These are phyloP conservation scores for Alternaria brassicae DNA, from an alignment of 2,329 filamentous ascomycete species.

Conservation along the genomic window DNA sequence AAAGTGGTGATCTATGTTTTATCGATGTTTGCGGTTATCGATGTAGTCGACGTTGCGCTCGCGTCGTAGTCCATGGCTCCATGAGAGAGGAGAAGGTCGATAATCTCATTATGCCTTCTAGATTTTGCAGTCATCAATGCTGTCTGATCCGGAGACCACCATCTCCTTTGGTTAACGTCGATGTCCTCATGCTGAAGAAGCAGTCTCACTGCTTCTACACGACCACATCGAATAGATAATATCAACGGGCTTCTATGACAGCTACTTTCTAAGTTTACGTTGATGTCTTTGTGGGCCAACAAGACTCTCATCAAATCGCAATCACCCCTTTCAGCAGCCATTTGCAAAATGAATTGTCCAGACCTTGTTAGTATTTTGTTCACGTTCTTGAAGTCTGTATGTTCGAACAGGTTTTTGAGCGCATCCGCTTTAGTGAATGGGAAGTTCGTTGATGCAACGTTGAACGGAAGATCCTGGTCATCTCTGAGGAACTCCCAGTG, in stretches of 20 bases:
- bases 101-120: no score
- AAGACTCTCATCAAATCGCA: not conserved
- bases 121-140: not conserved
- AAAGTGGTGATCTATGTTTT: no score
- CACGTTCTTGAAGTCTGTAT: not conserved
- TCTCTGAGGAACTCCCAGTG: not conserved
- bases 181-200: slow-evolving; percentile 4
- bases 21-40: no score
- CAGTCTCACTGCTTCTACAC: not conserved
- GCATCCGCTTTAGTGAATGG: not conserved
- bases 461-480: rapidly evolving
- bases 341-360: no score
- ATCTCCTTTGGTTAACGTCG: not conserved
- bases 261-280: slow-evolving; percentile 1
- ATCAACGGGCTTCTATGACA: no score
- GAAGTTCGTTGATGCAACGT: not conserved
- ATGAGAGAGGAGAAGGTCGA: no score
- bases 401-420: not conserved
- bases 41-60: no score
- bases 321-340: not conserved
- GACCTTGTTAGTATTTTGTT: no score
- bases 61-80: no score
- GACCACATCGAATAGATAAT: no score
- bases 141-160: not conserved
- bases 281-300: not conserved